These are phyloP conservation scores for Fusarium fujikuroi DNA, from an alignment of 2,329 filamentous ascomycete species.

Conservation along the genomic window DNA sequence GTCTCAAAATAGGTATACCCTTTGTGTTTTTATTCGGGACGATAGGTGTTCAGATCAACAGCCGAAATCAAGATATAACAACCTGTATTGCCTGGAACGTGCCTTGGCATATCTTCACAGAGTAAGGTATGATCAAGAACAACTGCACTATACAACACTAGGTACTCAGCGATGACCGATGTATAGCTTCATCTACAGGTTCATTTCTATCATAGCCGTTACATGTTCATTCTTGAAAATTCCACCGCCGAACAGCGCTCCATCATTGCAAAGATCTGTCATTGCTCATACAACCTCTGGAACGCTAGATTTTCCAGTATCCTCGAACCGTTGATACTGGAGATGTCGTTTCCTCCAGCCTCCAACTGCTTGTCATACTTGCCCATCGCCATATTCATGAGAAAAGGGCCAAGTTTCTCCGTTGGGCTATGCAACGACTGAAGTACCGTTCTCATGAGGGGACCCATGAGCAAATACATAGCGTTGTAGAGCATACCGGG, in stretches of 20 bases:
- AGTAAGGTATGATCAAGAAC: neutral
- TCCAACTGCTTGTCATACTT: slow-evolving; percentile 17
- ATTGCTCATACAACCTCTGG: neutral
- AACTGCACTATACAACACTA: neutral
- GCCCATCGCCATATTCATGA: slow-evolving; percentile 29
- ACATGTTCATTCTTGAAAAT: neutral
- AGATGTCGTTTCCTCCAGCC: slow-evolving; percentile 2
- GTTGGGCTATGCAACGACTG: slow-evolving; percentile 22
- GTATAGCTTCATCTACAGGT: neutral
- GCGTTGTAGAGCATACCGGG: slow-evolving; percentile 3
- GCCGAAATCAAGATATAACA: neutral
- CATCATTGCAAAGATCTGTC: too few species aligned
- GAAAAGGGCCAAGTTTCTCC: slow-evolving; percentile 24
- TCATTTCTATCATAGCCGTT: too few species aligned
- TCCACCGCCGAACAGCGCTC: neutral
- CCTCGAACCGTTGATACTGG: slow-evolving; percentile 13
- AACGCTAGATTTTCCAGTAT: slow-evolving; percentile 33
- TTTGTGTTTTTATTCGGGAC: neutral
- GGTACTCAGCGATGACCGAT: neutral
- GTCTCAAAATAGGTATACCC: neutral
- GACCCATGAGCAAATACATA: neutral
- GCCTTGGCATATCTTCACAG: neutral
- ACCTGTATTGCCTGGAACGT: neutral
- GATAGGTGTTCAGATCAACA: neutral
- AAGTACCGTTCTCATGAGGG: slow-evolving; percentile 7